Conservation (phyloP, 2,329 filamentous ascomycete species). For the Nemania serpens region DNA sequence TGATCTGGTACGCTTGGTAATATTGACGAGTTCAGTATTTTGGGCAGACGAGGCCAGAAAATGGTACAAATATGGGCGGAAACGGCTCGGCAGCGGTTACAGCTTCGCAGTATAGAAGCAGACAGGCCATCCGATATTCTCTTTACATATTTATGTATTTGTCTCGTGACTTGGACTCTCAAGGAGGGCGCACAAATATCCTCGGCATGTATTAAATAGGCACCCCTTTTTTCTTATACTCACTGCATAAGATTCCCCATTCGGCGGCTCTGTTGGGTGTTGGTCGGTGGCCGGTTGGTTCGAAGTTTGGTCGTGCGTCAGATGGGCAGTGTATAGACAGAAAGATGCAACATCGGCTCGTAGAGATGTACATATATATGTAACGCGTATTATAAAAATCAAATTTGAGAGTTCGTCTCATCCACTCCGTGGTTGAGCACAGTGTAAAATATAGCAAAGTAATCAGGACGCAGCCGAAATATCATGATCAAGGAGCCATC, state of each 20-base stretch:
- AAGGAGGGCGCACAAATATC: not conserved
- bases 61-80: slow-evolving; percentile 67
- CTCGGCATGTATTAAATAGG: slow-evolving; percentile 7
- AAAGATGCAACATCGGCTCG: slow-evolving; percentile 9
- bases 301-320: not conserved
- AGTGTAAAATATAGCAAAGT: no score
- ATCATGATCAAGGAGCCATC: no score
- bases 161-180: not conserved
- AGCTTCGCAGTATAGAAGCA: slow-evolving; percentile 64
- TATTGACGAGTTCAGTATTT: slow-evolving; percentile 87
- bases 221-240: slow-evolving; percentile 3
- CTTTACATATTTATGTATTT: not conserved
- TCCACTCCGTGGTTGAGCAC: no score
- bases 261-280: not conserved
- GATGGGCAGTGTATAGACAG: slow-evolving; percentile 2
- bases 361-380: slow-evolving; percentile 4
- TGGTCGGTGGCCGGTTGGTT: not conserved
- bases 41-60: slow-evolving; percentile 94
- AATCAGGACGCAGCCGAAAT: no score
- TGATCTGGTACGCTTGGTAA: slow-evolving; percentile 74
- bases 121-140: not conserved
- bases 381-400: not conserved
- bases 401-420: not conserved
- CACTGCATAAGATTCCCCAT: slow-evolving; percentile 9
- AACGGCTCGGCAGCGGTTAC: slow-evolving; percentile 63